Evolutionary conservation across 441 rosid genomes (phyloP).

Genomic region (Euphorbia schlechtendalii): DNA sequence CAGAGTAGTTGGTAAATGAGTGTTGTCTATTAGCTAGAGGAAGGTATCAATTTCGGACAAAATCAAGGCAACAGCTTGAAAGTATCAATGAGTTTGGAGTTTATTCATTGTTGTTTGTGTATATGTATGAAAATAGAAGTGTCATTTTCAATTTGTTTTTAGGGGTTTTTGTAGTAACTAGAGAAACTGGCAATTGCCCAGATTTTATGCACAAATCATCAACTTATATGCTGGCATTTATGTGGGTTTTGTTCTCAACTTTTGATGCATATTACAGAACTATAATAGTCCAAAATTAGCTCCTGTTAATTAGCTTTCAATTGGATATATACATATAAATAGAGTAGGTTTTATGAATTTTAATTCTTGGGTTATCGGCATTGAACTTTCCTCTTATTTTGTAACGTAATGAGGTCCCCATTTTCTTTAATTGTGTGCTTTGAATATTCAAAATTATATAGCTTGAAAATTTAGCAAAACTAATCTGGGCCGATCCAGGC

Average conservation of each 20-base stretch:
- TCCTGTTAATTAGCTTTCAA: not conserved
- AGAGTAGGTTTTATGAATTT: not conserved
- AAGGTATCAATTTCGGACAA: conserved; percentile 28
- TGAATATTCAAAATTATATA: too few relatives aligned
- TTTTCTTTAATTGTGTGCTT: too few relatives aligned
- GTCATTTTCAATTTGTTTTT: conserved; percentile 17
- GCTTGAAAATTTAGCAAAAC: too few relatives aligned
- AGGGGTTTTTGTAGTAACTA: not conserved
- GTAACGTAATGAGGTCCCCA: too few relatives aligned
- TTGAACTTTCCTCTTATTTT: too few relatives aligned
- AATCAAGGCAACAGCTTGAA: conserved; percentile 2
- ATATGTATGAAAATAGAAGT: conserved; percentile 7
- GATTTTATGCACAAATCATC: not conserved
- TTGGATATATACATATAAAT: not conserved
- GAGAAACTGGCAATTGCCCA: not conserved
- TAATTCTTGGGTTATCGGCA: not conserved
- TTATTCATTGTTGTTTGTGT: conserved; percentile 21
- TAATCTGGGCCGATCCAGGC: too few relatives aligned
- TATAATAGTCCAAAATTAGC: not conserved
- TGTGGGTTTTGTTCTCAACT: not conserved
- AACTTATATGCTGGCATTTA: not conserved
- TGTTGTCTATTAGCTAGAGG: conserved; percentile 14
- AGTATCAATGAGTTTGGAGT: conserved; percentile 19
- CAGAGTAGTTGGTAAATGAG: conserved; percentile 8
- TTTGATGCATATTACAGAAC: not conserved